A percentile compares a stretch with the other conserved stretches of the same genome.
Conservation (phyloP, 768 basidiomycete species). For the Pulveroboletus sp. region DNA sequence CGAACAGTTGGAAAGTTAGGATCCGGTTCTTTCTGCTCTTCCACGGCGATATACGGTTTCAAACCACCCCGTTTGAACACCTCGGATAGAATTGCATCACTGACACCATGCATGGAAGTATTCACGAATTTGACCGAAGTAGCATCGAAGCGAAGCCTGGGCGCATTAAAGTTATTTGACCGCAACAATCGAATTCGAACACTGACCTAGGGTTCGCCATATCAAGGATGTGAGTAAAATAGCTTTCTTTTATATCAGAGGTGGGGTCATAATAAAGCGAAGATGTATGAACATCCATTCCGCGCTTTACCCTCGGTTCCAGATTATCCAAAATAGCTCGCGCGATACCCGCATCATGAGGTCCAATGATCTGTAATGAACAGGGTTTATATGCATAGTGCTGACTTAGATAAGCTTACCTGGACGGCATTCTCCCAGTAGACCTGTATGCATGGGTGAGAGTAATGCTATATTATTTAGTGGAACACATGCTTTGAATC, state of each 20-base stretch:
- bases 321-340: conserved; percentile 58
- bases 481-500: conserved; percentile 63
- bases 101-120: conserved; percentile 90
- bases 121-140: conserved; percentile 62
- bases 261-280: conserved; percentile 54
- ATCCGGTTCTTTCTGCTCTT: conserved; percentile 67
- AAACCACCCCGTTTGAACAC: conserved; percentile 63
- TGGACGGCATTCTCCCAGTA: conserved; percentile 90
- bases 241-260: conserved; percentile 52
- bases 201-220: conserved; percentile 20
- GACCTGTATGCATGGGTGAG: conserved; percentile 44
- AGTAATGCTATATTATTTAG: neutral
- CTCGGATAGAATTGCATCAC: conserved; percentile 55
- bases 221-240: conserved; percentile 43
- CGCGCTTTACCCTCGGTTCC: conserved; percentile 46
- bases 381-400: neutral
- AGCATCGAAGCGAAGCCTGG: conserved; percentile 9
- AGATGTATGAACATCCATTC: conserved; percentile 35
- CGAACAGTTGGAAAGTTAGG: conserved; percentile 82
- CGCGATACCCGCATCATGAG: conserved; percentile 79
- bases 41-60: conserved; percentile 53
- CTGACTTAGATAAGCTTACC: conserved; percentile 34
- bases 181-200: neutral
- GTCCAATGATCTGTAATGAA: conserved; percentile 65
- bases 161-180: neutral